These are phyloP conservation scores for Guadua angustifolia DNA, from an alignment of 176 grass and related monocot species.

Conservation along the genomic window DNA sequence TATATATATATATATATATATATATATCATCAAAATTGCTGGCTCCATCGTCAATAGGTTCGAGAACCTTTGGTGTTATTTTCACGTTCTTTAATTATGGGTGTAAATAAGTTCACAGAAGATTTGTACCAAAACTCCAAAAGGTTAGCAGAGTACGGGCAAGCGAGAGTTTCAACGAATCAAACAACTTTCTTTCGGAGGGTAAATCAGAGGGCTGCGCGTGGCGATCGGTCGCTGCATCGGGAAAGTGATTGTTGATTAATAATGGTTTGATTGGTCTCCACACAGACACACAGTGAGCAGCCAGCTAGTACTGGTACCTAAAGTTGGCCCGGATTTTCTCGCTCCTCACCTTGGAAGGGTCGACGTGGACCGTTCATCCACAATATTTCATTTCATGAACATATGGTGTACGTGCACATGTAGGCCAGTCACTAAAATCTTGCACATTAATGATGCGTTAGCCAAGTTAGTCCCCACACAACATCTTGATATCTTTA, in stretches of 20 bases:
- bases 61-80: not conserved
- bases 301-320: not conserved
- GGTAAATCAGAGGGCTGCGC: conserved; percentile 11
- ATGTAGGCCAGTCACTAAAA: not conserved
- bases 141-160: conserved; percentile 7
- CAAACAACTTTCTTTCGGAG: not conserved
- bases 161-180: not conserved
- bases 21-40: not conserved
- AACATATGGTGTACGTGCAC: not conserved
- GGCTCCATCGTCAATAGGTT: not conserved
- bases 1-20: too few species aligned
- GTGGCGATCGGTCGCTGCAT: conserved; percentile 14
- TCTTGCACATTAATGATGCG: not conserved
- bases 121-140: conserved; percentile 21
- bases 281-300: not conserved
- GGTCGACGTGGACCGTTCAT: conserved; percentile 24
- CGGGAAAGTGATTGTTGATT: conserved; percentile 14
- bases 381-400: not conserved
- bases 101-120: not conserved
- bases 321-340: not conserved
- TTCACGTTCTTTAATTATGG: not conserved
- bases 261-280: not conserved
- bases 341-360: not conserved
- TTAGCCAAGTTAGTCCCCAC: not conserved
- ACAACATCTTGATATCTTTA: not conserved